Conservation (phyloP, 768 basidiomycete genomes). For the Boletus patriciae region DNA sequence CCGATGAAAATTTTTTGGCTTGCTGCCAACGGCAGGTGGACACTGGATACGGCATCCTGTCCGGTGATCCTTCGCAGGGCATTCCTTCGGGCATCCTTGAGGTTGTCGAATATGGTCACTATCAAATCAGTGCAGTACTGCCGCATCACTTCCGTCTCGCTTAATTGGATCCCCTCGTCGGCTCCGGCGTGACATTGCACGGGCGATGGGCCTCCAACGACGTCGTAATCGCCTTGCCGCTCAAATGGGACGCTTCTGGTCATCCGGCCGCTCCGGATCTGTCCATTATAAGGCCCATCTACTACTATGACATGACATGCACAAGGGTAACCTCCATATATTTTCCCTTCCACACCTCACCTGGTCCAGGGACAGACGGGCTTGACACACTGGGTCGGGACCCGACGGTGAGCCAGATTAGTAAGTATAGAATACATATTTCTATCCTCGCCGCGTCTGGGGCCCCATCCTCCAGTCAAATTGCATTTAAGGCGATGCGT, state of each 20-base stretch:
- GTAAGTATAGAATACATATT: constrained; percentile 30
- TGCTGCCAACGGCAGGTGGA: constrained; percentile 20
- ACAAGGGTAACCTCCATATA: constrained; percentile 21
- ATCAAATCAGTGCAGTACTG: constrained; percentile 3
- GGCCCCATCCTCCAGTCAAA: constrained; percentile 8
- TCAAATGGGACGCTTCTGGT: constrained; percentile 4
- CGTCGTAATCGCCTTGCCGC: constrained; percentile 18
- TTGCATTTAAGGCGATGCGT: constrained; percentile 28
- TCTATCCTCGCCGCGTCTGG: constrained; percentile 8
- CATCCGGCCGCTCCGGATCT: constrained; percentile 18
- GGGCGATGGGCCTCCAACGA: neutral
- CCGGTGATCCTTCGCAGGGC: constrained; percentile 4
- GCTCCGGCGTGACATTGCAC: constrained; percentile 20
- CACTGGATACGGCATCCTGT: constrained; percentile 12
- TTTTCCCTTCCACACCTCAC: constrained; percentile 24
- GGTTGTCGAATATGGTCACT: neutral
- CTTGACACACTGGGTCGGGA: neutral
- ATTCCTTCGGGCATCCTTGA: constrained; percentile 1
- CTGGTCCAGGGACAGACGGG: constrained; percentile 26
- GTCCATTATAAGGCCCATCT: neutral
- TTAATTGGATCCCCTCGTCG: constrained; percentile 16
- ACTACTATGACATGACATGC: constrained; percentile 27
- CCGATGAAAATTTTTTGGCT: constrained; percentile 36
- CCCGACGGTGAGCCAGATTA: constrained; percentile 26
- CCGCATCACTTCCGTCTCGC: constrained; percentile 15